Evolutionary conservation across 208 protist genomes (phyloP).

Genomic region (Leishmania braziliensis): DNA sequence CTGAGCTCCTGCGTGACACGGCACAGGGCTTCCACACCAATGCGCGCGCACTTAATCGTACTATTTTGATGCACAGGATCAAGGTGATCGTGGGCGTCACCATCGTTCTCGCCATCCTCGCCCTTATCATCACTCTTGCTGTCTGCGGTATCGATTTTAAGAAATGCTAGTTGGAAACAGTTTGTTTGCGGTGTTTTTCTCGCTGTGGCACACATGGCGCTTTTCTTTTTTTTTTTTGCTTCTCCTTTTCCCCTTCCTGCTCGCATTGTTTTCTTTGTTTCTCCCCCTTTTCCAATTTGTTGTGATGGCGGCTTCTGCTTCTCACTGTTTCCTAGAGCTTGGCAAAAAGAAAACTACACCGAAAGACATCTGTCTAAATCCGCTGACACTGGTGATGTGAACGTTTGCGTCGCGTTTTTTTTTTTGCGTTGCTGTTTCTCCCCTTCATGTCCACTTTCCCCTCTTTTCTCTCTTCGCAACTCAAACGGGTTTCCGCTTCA

Average conservation of each 20-base stretch:
- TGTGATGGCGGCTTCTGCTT: background rate
- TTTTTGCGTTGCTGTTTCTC: background rate
- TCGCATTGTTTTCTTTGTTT: background rate
- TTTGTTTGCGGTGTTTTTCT: constrained; percentile 14
- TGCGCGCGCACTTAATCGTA: constrained; percentile 48
- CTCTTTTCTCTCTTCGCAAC: background rate
- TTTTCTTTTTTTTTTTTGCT: background rate
- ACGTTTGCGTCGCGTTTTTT: background rate
- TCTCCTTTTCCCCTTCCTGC: background rate
- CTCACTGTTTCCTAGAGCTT: background rate
- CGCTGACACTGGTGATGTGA: background rate
- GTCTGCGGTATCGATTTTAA: constrained; percentile 75
- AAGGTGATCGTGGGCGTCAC: constrained; percentile 63
- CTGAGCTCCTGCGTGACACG: constrained; percentile 62
- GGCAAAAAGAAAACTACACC: background rate
- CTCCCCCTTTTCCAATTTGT: background rate
- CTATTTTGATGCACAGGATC: constrained; percentile 69
- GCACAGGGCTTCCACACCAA: constrained; percentile 72
- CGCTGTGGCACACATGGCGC: background rate
- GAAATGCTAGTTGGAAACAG: constrained; percentile 40
- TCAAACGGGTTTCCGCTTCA: background rate
- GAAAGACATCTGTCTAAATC: background rate
- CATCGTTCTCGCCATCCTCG: constrained; percentile 53
- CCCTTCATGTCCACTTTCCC: background rate
- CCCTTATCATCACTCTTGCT: constrained; percentile 60